Base-by-base conservation (phyloP, 1,139 yeast species). In the Geotrichum klebahnii region DNA sequence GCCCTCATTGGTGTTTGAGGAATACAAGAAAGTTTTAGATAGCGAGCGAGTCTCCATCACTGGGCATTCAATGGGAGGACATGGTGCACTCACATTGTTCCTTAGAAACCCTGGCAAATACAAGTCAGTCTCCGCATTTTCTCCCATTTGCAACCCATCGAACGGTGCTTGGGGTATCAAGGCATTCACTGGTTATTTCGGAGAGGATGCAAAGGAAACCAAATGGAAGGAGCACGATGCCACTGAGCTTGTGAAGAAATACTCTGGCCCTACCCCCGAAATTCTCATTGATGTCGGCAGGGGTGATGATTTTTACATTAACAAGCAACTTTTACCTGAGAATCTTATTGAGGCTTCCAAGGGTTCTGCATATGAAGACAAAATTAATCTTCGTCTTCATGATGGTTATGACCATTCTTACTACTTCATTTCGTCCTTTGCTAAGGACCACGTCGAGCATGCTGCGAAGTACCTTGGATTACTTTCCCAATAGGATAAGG, bases 61-160 rank as follows among this genome's bases (percentile, higher is more conserved):
- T 9, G 97, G 97, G 40, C 97, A 92, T 67, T 92, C 98, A 1
- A 92, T 92, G 97, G 98, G 98, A 45, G 98, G 98, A 0, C 88
- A 78, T 66, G 98, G 98, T 49, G 96, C 98, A 0, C 70, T 92
- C 54, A 72, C 84, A 51, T 82, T 95, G 14, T 90, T 79, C 65
- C 71, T 92, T 51, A 78, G 75, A 57, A 81, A 85, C 65, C 88
- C 92, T 1, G 84, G 82, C 2, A 74, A 74, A 61, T 92, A 84
- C 74, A 80, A 79, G 66, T 81, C 95, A 1, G 94, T 86, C 33
- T 80, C 90, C 55, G 97, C 97, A 0, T 92, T 92, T 71, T 80
- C 97, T 0, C 97, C 98, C 51, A 86, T 92, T 58, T 70, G 80
- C 42, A 86, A 88, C 67, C 97, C 98, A 9, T 69, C 75, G 52